Evolutionary conservation across 805 yeast genomes (phyloP).

Genomic region (Cyberlindnera bimundalis): DNA sequence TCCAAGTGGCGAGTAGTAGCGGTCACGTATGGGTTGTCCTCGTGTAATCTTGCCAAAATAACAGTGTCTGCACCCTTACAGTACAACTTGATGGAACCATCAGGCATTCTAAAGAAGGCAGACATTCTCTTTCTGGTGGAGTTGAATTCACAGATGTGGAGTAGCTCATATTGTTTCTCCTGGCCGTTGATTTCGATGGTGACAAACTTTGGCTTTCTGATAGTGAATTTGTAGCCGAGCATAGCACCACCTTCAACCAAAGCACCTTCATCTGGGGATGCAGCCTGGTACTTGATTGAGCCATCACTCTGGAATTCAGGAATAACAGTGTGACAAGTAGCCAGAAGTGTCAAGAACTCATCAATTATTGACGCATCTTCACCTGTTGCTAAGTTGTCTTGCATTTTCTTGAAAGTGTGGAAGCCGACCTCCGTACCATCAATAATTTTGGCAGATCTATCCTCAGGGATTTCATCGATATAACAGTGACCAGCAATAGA

Average conservation of each 20-base stretch:
- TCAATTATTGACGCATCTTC: conserved; percentile 51
- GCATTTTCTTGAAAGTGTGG: conserved; percentile 65
- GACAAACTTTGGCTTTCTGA: conserved; percentile 82
- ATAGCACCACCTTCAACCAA: conserved; percentile 93
- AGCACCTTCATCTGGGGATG: conserved; percentile 99
- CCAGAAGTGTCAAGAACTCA: conserved; percentile 76
- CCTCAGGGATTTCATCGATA: conserved; percentile 88
- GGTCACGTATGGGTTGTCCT: conserved; percentile 73
- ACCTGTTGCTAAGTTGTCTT: conserved; percentile 43
- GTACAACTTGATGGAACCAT: conserved; percentile 81
- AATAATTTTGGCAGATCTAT: conserved; percentile 61
- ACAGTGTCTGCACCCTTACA: conserved; percentile 99
- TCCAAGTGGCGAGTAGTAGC: conserved; percentile 85
- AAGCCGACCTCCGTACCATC: conserved; percentile 84
- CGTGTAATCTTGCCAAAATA: conserved; percentile 76
- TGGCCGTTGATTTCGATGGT: conserved; percentile 51
- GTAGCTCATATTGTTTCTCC: conserved; percentile 65
- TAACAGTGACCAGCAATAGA: conserved; percentile 91
- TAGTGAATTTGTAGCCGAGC: conserved; percentile 78
- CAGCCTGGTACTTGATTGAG: conserved; percentile 89
- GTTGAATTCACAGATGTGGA: conserved; percentile 93
- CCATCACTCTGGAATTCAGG: conserved; percentile 75
- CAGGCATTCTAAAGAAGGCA: conserved; percentile 90
- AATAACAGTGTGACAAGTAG: conserved; percentile 96
- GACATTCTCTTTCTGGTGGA: conserved; percentile 98